Base-by-base conservation (phyloP, 805 yeast species). In the Candida golubevii region DNA sequence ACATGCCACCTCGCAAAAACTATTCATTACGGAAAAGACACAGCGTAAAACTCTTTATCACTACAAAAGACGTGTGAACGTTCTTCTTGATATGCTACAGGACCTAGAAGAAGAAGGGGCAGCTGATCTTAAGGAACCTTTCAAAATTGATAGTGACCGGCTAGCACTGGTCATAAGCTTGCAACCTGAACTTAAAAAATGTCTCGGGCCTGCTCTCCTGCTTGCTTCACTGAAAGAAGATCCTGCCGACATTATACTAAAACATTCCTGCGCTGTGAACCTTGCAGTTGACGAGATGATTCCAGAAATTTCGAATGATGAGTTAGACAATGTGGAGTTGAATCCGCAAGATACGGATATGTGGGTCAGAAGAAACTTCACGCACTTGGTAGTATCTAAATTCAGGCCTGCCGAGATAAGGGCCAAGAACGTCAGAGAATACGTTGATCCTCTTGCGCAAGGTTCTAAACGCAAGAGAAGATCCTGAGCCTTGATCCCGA, bases 321-420 rank as follows among this genome's bases (percentile, higher is more conserved):
- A 71, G 42, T 48, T 65, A 34, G 61, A 60, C 29, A 46, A 54
- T 11, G 48, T 64, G 3, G 73, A 69, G 44, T 44, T 54, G n/a
- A 71, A 70, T 42, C 75, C 75, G 0, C 72, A 69, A 51, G 65
- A 60, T 36, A 53, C 60, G 3, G 70, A 66, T 13, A 54, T 61
- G 53, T 71, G 75, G 75, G 48, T 61, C 26, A 54, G 72, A 29
- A 56, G 74, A 35, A 62, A 69, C 46, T 57, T 59, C 39, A 62
- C 67, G 4, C 60, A 62, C 39, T 56, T 70, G 49, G 65, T 67
- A 9, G 55, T 59, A 14, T 57, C 67, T 11, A 62, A 65, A 40
- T 69, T 65, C 59, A 59, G 56, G 42, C 72, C 73, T 1, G 48
- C 69, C 0, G 59, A 54, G 13, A 49, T 59, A 38, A 51, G 55